Evolutionary conservation across 257 asterid genomes (phyloP), one percentile per base, ranked within the genome.

Genomic region (Solanum bulbocastanum): DNA sequence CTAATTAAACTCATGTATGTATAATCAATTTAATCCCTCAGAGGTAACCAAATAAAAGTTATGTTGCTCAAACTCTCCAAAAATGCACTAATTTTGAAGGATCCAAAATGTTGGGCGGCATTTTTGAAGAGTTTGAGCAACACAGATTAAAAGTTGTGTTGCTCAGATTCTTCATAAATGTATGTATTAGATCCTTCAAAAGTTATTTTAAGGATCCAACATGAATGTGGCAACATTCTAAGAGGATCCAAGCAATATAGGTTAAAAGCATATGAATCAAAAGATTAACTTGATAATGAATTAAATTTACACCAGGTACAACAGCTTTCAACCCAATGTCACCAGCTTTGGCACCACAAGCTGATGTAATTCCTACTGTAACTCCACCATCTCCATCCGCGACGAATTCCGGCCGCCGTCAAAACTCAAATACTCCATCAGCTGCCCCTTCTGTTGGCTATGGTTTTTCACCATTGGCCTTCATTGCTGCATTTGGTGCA

Each of bases 331-430:
- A 12, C 20, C 87, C 86, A 40, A 69, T 65, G 25, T 86, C 93
- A 65, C 93, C 93, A 75, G 13, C 85, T 60, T 86, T 86, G 87
- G 91, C 92, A 72, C 93, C 91, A 27, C 88, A 82, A 30, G 84
- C 75, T 6, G 84, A 88, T 22, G 62, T 65, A 56, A 83, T 74
- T 60, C 88, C 91, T 16, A 74, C 81, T 32, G n/a, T 39, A 14
- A 27, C 89, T 62, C 92, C 92, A 25, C 72, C 92, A 37, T 56
- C 86, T 44, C 75, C 89, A 22, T 58, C 89, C 0, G 27, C 40
- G 0, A 58, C 68, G 11, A 23, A 56, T 68, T 88, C 92, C 1
- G 85, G 68, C 89, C 91, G 56, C 6, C 89, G 9, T 15, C 88
- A 78, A 82, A 84, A 37, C 3, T 86, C 90, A 6, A 42, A 78